A percentile compares a stretch with the other conserved stretches of the same genome.
Evolutionary conservation across 1,284 basidiomycete species (phyloP).

Genomic region (Austroboletus novae-zelandiae): DNA sequence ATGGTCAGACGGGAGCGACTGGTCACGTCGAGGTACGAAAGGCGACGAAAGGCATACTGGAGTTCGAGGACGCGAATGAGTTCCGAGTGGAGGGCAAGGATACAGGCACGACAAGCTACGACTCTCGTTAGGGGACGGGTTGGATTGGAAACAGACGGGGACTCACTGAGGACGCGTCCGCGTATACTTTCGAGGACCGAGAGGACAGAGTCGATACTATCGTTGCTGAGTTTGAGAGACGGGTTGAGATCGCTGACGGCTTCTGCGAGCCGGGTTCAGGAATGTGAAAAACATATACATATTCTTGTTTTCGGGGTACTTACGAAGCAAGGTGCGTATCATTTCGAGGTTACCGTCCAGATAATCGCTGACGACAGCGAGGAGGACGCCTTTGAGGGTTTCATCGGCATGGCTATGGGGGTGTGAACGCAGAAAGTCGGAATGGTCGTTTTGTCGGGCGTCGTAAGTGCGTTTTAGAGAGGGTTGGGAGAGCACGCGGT

Average conservation of each 20-base stretch:
- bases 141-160: too few species aligned
- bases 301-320: constrained; percentile 29
- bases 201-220: constrained; percentile 66
- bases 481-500: constrained; percentile 76
- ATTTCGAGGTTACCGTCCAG: constrained; percentile 82
- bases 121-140: not conserved
- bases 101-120: constrained; percentile 75
- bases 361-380: constrained; percentile 78
- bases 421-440: constrained; percentile 53
- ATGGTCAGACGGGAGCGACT: constrained; percentile 77
- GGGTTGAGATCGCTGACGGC: constrained; percentile 74
- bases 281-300: not conserved
- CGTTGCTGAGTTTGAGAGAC: constrained; percentile 66
- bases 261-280: constrained; percentile 38
- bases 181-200: constrained; percentile 61
- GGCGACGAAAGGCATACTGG: constrained; percentile 70
- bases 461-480: constrained; percentile 70
- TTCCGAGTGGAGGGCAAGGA: constrained; percentile 71
- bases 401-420: constrained; percentile 63
- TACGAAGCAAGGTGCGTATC: constrained; percentile 70
- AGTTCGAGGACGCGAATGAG: constrained; percentile 74
- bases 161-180: constrained; percentile 64
- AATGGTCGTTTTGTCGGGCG: constrained; percentile 45
- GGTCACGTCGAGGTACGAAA: constrained; percentile 77
- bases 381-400: constrained; percentile 70